These are phyloP conservation scores for Ustilago vetiveriae DNA, from an alignment of 1,284 basidiomycete genomes.

Conservation along the genomic window DNA sequence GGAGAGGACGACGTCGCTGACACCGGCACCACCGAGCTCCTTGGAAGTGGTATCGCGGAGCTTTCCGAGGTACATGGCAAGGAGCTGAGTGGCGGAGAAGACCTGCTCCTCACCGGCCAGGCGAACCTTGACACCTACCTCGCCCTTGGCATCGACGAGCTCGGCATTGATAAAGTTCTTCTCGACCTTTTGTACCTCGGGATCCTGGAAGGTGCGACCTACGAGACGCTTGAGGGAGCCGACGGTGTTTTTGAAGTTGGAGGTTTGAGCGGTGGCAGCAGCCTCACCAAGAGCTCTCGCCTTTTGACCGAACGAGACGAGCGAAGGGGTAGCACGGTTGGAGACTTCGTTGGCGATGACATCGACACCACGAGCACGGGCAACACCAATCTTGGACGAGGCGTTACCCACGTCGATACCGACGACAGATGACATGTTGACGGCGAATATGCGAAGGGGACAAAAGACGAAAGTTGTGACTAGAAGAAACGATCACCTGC, in stretches of 20 bases:
- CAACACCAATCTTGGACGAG: slow-evolving; percentile 64
- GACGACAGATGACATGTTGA: slow-evolving; percentile 62
- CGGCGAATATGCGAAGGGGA: background rate
- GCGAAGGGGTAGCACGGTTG: slow-evolving; percentile 65
- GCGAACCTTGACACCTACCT: slow-evolving; percentile 66
- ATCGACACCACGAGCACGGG: slow-evolving; percentile 65
- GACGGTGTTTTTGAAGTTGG: slow-evolving; percentile 67
- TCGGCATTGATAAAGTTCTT: slow-evolving; percentile 66
- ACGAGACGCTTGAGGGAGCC: slow-evolving; percentile 66
- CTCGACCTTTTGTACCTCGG: slow-evolving; percentile 61
- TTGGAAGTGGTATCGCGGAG: slow-evolving; percentile 63
- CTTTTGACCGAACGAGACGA: slow-evolving; percentile 66
- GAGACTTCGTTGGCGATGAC: slow-evolving; percentile 66
- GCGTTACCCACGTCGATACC: slow-evolving; percentile 66
- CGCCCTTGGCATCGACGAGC: slow-evolving; percentile 64
- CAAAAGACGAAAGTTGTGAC: background rate
- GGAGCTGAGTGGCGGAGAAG: slow-evolving; percentile 66
- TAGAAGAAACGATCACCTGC: too few relatives aligned
- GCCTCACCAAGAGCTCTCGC: slow-evolving; percentile 65
- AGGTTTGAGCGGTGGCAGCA: slow-evolving; percentile 65
- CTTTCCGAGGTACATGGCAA: slow-evolving; percentile 66
- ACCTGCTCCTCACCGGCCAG: slow-evolving; percentile 61
- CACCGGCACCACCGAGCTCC: slow-evolving; percentile 61
- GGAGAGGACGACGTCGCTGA: slow-evolving; percentile 66
- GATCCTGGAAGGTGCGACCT: slow-evolving; percentile 61